Base-by-base conservation (phyloP, 2,329 filamentous ascomycete species). In the Tetracladium maxilliforme region DNA sequence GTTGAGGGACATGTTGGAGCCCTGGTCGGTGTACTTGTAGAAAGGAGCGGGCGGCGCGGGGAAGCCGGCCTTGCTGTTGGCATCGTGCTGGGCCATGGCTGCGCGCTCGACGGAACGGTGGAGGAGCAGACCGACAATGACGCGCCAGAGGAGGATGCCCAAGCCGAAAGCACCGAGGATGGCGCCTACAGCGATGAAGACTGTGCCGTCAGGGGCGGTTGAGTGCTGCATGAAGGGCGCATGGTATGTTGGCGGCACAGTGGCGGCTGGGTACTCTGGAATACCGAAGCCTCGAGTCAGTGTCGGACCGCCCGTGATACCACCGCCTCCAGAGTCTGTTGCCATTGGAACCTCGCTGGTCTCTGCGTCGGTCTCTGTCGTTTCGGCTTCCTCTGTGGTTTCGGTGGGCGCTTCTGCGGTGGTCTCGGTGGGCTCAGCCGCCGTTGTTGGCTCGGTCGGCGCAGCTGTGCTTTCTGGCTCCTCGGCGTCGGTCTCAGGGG, bases 211-310 rank as follows among this genome's bases (percentile, higher is more conserved):
- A 3, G 90, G 90, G 8, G 86, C 61, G 26, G 55, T 74, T 1
- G 84, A 92, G 41, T 76, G 73, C 44, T 86, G 76, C 82, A 95
- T 93, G 47, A 82, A 98, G 10, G 87, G 84, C 5, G 90, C 90
- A 42, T 77, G 70, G 19, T 68, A 63, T 4, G 81, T 93, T 14
- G 84, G 79, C 6, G 90, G 90, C 4, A 95, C 75, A 14, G 71
- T 66, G 4, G 83, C 62, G 2, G 78, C 55, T 5, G 86, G 80
- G 35, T 78, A 79, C 18, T 9, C 18, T 11, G 11, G 9, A 11
- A 9, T 19, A 13, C 69, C 67, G 35, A 60, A 64, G 24, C 58
- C 54, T 34, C 64, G 66, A 6, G 61, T 54, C 22, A 73, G 52
- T 19, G 60, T 65, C 8, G 71, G 68, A 21, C 71, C 45, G 25